Base-by-base conservation (phyloP, 2,329 filamentous ascomycete genomes). In the Cordyceps cicadae region DNA sequence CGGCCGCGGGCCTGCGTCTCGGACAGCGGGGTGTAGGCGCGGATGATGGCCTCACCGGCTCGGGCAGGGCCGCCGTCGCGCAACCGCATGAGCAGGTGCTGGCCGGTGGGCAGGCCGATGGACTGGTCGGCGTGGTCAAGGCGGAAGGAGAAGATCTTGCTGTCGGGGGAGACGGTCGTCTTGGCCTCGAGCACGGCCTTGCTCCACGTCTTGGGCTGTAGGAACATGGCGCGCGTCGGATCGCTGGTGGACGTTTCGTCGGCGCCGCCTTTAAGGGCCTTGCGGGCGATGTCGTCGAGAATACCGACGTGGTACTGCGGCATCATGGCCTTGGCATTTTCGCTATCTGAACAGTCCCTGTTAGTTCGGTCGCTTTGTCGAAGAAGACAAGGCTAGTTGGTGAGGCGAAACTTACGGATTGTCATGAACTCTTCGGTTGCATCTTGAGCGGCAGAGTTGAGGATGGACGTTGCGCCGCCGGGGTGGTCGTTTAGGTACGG, bases 311-410 rank as follows among this genome's bases (percentile, higher is more conserved):
- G 92, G 69, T 96, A 95, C 50, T 81, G 74, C 12, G 83, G 81
- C 87, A 97, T 92, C 91, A 96, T 96, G 19, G 81, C 82, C 75
- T 95, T 96, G 39, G 92, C 92, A 17, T 89, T 96, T 75, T 96
- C 92, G 70, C 88, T 92, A 71, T 96, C 90, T 93, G 69, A 6
- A 7, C n/a, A 6, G n/a, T 43, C 4, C 7, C 34, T 29, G 29
- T 9, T 26, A 8, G 32, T 51, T 51, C 19, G 24, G 3, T 29
- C 29, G 29, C 29, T n/a, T 12, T 37, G 5, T 15, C 15, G 34
- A 37, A 12, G 34, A 11, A 37, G n/a, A 17, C 11, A 2, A 15
- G 19, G 32, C 4, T 21, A 52, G 1, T 39, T 5, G 15, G 8
- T 2, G 26, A 43, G 11, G 9, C n/a, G 41, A 15, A 17, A 80